Conservation (phyloP, 2,329 filamentous ascomycete species). For the Aspergillus brasiliensis region DNA sequence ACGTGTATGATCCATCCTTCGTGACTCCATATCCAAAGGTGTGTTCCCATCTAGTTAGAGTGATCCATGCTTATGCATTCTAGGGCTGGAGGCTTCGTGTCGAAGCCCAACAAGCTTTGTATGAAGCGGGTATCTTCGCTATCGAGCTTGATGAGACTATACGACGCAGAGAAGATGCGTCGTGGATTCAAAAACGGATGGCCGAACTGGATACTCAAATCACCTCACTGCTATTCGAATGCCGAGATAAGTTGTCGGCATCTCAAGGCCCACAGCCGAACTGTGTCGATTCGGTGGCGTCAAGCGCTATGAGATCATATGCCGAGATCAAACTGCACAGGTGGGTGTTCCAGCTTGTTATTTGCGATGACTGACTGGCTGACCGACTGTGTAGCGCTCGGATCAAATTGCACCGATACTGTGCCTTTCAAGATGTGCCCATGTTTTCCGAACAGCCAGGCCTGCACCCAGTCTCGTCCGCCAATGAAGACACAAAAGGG, state of each 20-base stretch:
- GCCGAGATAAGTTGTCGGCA: constrained; percentile 10
- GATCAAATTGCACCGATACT: constrained; percentile 33
- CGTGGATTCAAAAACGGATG: constrained; percentile 23
- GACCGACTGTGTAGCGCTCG: constrained; percentile 22
- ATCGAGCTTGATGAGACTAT: constrained; percentile 22
- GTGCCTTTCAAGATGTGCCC: constrained; percentile 32
- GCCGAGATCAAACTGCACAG: constrained; percentile 32
- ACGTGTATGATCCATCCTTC: constrained; percentile 28
- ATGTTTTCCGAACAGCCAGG: constrained; percentile 28
- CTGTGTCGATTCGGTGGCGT: constrained; percentile 23
- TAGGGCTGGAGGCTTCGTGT: constrained; percentile 29
- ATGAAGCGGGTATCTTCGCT: constrained; percentile 25
- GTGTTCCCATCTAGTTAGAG: neutral
- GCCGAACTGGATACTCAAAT: constrained; percentile 23
- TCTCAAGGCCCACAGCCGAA: constrained; percentile 8
- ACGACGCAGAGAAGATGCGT: constrained; percentile 6
- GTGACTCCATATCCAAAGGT: constrained; percentile 25
- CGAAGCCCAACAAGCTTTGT: constrained; percentile 27
- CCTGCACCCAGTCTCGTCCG: constrained; percentile 14
- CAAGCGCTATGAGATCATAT: constrained; percentile 25
- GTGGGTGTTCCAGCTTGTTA: constrained; percentile 1
- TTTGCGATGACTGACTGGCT: neutral
- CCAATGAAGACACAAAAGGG: neutral
- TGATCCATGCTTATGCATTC: neutral
- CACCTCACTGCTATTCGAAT: constrained; percentile 17